These are phyloP conservation scores for Pouteria glomerata DNA, from an alignment of 148 eudicot genomes.

Conservation along the genomic window DNA sequence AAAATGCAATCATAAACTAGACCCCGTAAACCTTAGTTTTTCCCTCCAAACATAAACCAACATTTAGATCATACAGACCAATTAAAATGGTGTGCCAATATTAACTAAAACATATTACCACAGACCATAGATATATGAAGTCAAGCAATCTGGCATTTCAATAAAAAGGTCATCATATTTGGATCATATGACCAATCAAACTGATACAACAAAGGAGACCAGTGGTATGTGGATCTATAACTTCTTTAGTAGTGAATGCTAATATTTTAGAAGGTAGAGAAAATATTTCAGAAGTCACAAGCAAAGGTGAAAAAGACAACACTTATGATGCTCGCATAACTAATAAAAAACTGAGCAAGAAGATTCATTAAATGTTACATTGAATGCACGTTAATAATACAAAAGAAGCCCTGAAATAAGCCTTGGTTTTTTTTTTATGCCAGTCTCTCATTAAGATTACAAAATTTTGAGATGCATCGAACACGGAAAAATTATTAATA, in stretches of 20 bases:
- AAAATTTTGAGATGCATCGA: neutral
- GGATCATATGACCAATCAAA: neutral
- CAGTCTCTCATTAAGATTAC: neutral
- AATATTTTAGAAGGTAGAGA: neutral
- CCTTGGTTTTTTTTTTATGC: neutral
- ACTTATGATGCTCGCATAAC: no score
- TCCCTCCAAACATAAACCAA: neutral
- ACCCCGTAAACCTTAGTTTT: neutral
- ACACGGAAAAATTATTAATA: conserved; percentile 12
- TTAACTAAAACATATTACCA: neutral
- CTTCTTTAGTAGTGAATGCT: neutral
- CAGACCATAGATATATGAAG: neutral
- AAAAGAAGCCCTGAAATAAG: no score
- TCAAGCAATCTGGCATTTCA: neutral
- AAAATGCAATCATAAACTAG: neutral
- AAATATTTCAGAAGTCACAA: neutral
- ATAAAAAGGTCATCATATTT: neutral
- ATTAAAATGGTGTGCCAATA: neutral
- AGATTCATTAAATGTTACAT: neutral
- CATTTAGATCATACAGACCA: neutral
- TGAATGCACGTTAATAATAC: no score
- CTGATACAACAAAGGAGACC: neutral
- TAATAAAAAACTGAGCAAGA: neutral
- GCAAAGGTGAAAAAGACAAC: no score
- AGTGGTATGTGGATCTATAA: neutral